phyloP scores from a whole-genome alignment of 805 yeast species.

The Kodamaea jinghongensis region DNA sequence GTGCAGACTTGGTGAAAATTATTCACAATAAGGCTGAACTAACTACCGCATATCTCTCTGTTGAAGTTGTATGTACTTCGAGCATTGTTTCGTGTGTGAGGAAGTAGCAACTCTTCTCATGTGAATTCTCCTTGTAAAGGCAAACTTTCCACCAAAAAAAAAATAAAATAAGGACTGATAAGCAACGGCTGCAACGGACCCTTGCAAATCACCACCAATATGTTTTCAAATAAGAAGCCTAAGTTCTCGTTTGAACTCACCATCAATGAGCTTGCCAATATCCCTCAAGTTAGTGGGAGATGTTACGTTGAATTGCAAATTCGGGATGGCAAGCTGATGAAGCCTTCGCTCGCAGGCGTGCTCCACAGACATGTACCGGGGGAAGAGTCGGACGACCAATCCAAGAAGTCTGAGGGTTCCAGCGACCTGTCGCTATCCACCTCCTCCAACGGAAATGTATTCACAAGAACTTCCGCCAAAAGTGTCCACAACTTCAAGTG shows the following conservation, averaged over 20 bases:
- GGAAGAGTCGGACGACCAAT: constrained; percentile 1
- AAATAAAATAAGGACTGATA: no score
- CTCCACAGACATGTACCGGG: constrained; percentile 10
- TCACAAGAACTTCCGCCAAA: constrained; percentile 29
- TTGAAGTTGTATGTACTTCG: no score
- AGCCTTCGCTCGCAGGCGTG: constrained; percentile 8
- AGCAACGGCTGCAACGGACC: no score
- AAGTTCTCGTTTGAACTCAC: constrained; percentile 59
- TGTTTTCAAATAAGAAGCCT: constrained; percentile 28
- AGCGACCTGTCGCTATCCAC: neutral
- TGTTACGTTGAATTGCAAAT: constrained; percentile 66
- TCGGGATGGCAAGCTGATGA: constrained; percentile 43
- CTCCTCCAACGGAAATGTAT: constrained; percentile 21
- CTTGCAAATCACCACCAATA: neutral
- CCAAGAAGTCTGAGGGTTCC: neutral
- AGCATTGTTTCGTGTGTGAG: no score
- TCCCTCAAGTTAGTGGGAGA: constrained; percentile 74
- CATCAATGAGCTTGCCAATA: constrained; percentile 71
- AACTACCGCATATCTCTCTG: no score
- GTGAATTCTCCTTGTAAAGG: no score
- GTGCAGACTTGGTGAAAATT: no score
- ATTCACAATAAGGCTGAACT: no score
- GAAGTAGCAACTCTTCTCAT: no score
- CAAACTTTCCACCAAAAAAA: no score
- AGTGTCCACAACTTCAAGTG: constrained; percentile 41